Base-by-base conservation (phyloP, 2,329 filamentous ascomycete genomes). In the Penicillium sp. region DNA sequence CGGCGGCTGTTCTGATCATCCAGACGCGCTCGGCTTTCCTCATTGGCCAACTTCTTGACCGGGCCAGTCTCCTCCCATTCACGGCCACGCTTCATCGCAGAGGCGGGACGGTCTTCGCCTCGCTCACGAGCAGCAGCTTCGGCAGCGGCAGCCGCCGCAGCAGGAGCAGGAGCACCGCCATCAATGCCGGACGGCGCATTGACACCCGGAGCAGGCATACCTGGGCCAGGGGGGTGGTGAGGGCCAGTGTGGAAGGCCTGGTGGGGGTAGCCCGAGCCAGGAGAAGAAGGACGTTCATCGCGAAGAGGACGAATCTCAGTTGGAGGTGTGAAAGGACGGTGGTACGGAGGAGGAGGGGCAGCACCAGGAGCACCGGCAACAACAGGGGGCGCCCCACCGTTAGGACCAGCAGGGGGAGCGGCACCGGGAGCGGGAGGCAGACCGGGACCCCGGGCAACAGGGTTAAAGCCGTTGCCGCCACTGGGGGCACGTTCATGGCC, bases 271-370 rank as follows among this genome's bases (percentile, higher is more conserved):
- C 86, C 87, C 39, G 91, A 89, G 69, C 92, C 93, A 57, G 93
- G 93, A n/a, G 93, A 97, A n/a, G 90, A 86, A 76, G 93, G 90
- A 58, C 90, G 87, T 70, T 89, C 91, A 64, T 96, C 93, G 63
- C 93, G 85, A 61, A 95, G 83, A 1, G 90, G 89, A 52, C 92
- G 86, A 47, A 92, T 87, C 64, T 97, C 93, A 50, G 89, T 86
- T n/a, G 90, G 86, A 58, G 93, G 90, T 72, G 90, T 96, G 67
- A 87, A 87, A 29, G 87, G 85, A 56, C 84, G 81, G 56, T 88
- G 86, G 78, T 93, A 96, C 19, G 88, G 85, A 65, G 90, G 88
- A 66, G 91, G 77, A 47, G 84, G 79, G n/a, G 82, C 45, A 19
- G 22, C 45, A 31, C 16, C 27, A 51, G 52, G 44, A 29, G 42